Evolutionary conservation across 2,329 filamentous ascomycete species (phyloP).

Genomic region (Pyricularia pennisetigena): DNA sequence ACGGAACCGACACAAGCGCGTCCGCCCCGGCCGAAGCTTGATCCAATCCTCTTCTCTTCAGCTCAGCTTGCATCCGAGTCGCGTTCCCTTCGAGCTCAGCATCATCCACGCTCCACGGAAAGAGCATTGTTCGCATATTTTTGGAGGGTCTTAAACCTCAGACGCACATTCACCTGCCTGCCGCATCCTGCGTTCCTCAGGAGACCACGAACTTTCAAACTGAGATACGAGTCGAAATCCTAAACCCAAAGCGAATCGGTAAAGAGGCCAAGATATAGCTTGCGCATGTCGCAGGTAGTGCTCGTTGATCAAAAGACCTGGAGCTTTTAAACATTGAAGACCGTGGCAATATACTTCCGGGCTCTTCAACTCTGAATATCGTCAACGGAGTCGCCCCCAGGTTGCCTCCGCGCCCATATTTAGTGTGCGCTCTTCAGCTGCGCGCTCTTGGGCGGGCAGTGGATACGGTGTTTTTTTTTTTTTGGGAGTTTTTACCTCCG

Average conservation of each 20-base stretch:
- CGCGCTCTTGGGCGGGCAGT: neutral
- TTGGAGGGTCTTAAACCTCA: neutral
- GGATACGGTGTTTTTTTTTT: neutral
- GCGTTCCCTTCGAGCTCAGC: neutral
- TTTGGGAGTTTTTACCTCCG: neutral
- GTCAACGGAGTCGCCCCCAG: neutral
- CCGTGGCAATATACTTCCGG: neutral
- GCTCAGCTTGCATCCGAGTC: neutral
- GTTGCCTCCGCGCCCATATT: neutral
- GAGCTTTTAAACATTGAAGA: neutral
- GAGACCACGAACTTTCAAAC: neutral
- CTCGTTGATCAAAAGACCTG: neutral
- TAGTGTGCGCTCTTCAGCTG: neutral
- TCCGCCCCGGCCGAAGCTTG: neutral
- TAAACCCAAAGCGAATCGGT: neutral
- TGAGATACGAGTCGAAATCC: neutral
- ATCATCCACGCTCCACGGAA: neutral
- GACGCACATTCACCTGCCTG: neutral
- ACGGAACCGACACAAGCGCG: neutral
- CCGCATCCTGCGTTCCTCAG: neutral
- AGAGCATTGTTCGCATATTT: neutral
- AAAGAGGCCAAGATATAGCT: neutral
- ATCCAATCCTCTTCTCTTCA: neutral
- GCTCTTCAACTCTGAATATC: neutral
- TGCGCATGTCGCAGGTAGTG: neutral